phyloP scores from a whole-genome alignment of 192 early-diverging fungal species.

The Kappamyces sp. region DNA sequence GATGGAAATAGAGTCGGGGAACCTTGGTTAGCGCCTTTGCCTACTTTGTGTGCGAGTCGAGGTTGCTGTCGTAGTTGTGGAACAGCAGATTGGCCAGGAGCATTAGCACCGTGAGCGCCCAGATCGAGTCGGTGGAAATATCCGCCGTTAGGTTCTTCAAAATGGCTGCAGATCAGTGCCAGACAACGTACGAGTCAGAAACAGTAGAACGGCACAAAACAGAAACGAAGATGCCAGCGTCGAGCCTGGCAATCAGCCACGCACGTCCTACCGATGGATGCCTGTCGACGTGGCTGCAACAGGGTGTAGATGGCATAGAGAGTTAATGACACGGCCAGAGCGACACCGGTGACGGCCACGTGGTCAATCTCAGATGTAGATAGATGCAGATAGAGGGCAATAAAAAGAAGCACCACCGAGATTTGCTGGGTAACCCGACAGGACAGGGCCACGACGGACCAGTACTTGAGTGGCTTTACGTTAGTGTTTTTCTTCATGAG shows the following conservation, averaged over 20 bases:
- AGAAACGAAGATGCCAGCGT: too few relatives aligned
- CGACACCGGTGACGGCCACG: too few relatives aligned
- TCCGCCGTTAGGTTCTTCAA: slow-evolving; percentile 85
- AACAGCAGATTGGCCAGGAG: slow-evolving; percentile 85
- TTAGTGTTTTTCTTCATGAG: slow-evolving; percentile 83
- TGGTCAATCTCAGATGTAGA: background rate
- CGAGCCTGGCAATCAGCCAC: too few relatives aligned
- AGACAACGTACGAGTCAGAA: too few relatives aligned
- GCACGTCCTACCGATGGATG: too few relatives aligned
- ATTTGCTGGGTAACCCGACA: slow-evolving; percentile 15
- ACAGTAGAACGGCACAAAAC: too few relatives aligned
- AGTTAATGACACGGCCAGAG: too few relatives aligned
- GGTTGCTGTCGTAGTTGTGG: slow-evolving; percentile 60
- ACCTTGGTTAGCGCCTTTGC: slow-evolving; percentile 45
- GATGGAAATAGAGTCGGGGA: slow-evolving; percentile 92
- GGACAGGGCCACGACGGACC: background rate
- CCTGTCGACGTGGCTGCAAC: too few relatives aligned
- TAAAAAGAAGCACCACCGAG: slow-evolving; percentile 8
- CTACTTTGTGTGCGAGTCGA: slow-evolving; percentile 13
- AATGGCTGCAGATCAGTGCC: slow-evolving; percentile 66
- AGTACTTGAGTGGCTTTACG: slow-evolving; percentile 6
- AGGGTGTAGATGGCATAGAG: too few relatives aligned
- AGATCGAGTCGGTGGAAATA: slow-evolving; percentile 88
- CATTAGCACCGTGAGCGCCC: slow-evolving; percentile 78
- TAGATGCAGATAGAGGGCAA: slow-evolving; percentile 8